phyloP scores from a whole-genome alignment of 2,329 filamentous ascomycete species.

The Pseudocercospora cruenta region DNA sequence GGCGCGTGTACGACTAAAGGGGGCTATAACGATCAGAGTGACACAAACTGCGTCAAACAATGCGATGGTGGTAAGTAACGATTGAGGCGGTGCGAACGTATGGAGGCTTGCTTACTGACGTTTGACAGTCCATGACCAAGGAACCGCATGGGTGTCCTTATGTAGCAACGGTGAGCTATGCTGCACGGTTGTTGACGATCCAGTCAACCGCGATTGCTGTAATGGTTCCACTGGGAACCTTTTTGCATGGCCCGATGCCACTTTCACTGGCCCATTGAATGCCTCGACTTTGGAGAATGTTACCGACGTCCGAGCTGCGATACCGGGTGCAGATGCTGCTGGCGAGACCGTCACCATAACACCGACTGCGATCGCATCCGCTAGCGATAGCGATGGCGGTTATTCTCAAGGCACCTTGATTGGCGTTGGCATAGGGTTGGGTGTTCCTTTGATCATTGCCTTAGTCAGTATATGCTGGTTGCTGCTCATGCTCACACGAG shows the following conservation, averaged over 20 bases:
- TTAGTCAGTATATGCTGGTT: constrained; percentile 3
- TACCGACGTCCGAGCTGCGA: not conserved
- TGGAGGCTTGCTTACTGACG: not conserved
- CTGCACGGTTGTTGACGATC: not conserved
- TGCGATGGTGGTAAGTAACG: not conserved
- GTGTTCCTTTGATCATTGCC: constrained; percentile 6
- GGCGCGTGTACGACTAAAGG: constrained; percentile 3
- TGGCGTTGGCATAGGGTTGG: constrained; percentile 2
- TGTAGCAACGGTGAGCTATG: not conserved
- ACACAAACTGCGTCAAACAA: not conserved
- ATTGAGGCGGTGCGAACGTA: not conserved
- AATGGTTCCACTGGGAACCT: not conserved
- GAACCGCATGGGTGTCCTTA: not conserved
- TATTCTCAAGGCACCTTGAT: constrained; percentile 3
- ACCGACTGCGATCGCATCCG: not conserved
- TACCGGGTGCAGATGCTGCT: not conserved
- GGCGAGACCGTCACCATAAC: not conserved
- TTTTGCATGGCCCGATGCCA: not conserved
- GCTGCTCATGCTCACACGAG: not conserved
- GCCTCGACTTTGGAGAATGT: not conserved
- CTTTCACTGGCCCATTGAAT: not conserved
- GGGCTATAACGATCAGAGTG: not conserved
- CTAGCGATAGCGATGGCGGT: not conserved
- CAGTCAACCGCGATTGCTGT: not conserved
- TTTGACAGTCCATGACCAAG: not conserved